These are phyloP conservation scores for Diplodia sapinea DNA, from an alignment of 2,329 filamentous ascomycete species.

Conservation along the genomic window DNA sequence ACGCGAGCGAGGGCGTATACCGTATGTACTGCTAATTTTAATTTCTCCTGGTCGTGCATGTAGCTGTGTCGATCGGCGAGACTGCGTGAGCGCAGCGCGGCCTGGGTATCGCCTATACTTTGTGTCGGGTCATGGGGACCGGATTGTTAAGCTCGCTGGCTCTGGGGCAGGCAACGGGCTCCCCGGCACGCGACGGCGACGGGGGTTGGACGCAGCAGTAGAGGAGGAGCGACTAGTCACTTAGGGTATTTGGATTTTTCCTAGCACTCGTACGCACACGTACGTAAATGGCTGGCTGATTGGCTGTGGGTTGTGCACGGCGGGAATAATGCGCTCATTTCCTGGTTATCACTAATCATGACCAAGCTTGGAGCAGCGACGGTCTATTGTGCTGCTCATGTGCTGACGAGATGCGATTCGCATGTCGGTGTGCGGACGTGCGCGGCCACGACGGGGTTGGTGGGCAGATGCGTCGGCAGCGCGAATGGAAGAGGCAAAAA, in stretches of 20 bases:
- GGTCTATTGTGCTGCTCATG: neutral
- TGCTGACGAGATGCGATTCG: constrained; percentile 17
- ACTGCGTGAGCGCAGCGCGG: neutral
- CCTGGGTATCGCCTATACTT: neutral
- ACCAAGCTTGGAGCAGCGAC: neutral
- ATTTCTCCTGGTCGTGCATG: neutral
- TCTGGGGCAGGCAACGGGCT: neutral
- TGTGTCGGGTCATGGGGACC: no score
- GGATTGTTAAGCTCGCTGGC: neutral
- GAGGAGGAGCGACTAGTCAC: neutral
- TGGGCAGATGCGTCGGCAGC: neutral
- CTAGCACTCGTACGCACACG: neutral
- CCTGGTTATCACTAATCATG: constrained; percentile 15
- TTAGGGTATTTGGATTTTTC: constrained; percentile 1
- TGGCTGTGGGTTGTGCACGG: neutral
- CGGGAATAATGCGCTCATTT: neutral
- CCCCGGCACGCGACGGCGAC: neutral
- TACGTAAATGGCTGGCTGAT: neutral
- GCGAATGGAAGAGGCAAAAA: neutral
- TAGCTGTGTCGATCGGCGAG: neutral
- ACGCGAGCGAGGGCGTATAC: neutral
- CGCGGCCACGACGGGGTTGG: neutral
- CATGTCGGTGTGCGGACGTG: constrained; percentile 6
- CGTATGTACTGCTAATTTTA: neutral
- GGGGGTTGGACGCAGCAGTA: neutral